Percentiles rank a stretch among this genome's conserved stretches.
Conservation (phyloP, 345 rosid species). For the Pistacia integerrima region DNA sequence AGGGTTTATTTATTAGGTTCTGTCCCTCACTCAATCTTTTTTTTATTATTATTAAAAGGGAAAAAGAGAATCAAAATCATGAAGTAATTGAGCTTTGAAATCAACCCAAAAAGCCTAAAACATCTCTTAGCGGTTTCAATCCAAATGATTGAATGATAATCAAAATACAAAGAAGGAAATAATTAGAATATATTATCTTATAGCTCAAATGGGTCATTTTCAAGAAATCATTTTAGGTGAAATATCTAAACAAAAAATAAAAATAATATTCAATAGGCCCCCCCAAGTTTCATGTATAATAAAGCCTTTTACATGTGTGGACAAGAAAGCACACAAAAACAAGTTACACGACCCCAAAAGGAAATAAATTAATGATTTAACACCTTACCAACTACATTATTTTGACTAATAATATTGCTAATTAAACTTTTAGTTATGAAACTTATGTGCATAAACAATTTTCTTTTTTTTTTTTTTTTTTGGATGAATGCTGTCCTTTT, state of each 20-base stretch:
- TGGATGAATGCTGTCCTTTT: background rate
- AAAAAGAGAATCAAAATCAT: background rate
- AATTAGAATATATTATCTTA: background rate
- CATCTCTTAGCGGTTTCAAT: conserved; percentile 10
- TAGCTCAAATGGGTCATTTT: conserved; percentile 12
- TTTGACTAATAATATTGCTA: background rate
- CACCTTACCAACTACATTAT: conserved; percentile 11
- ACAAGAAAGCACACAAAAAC: background rate
- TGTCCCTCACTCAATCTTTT: background rate
- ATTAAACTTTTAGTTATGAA: background rate
- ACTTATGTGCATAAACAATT: no score
- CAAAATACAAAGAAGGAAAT: background rate
- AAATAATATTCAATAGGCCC: background rate
- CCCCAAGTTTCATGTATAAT: background rate
- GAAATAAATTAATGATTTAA: background rate
- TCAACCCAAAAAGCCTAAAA: background rate
- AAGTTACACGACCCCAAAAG: background rate
- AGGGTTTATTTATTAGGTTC: no score
- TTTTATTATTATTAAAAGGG: no score
- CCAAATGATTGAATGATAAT: background rate
- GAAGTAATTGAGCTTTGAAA: background rate
- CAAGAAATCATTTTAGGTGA: conserved; percentile 12
- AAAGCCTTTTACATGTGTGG: background rate
- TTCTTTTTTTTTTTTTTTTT: no score
- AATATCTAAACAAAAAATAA: background rate